These are phyloP conservation scores for Carnegiea gigantea DNA, from an alignment of 179 eudicot genomes.

Conservation along the genomic window DNA sequence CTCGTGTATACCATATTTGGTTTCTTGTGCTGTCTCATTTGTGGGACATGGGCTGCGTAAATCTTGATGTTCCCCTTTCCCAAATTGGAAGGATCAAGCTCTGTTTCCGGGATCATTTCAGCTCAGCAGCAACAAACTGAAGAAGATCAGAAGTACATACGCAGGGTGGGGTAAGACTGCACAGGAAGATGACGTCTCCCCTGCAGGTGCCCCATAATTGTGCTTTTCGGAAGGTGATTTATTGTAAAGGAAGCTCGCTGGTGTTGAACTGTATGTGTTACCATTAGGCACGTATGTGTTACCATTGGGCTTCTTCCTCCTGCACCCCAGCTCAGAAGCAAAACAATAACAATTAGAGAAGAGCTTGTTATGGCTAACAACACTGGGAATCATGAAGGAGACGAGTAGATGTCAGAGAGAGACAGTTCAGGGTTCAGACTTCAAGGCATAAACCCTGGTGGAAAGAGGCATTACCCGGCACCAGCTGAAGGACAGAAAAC, in stretches of 20 bases:
- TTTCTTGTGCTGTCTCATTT: slow-evolving; percentile 9
- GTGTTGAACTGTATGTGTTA: slow-evolving; percentile 21
- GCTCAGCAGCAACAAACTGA: slow-evolving; percentile 24
- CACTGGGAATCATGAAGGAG: too few species aligned
- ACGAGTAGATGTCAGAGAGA: too few species aligned
- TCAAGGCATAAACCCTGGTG: background rate
- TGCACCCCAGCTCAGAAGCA: slow-evolving; percentile 17
- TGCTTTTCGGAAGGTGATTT: slow-evolving; percentile 23
- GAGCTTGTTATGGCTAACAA: background rate
- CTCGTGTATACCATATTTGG: background rate
- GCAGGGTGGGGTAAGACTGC: slow-evolving; percentile 16
- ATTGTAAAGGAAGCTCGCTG: slow-evolving; percentile 12
- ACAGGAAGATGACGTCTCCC: slow-evolving; percentile 27
- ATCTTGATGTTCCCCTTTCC: slow-evolving; percentile 1
- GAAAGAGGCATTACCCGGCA: slow-evolving; percentile 16
- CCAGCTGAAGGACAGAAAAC: slow-evolving; percentile 59
- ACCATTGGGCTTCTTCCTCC: slow-evolving; percentile 25
- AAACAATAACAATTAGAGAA: slow-evolving; percentile 9
- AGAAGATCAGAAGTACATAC: slow-evolving; percentile 11
- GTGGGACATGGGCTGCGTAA: slow-evolving; percentile 4
- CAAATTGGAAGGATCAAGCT: slow-evolving; percentile 8
- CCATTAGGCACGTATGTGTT: slow-evolving; percentile 13
- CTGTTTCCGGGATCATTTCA: slow-evolving; percentile 10
- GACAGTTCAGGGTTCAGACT: too few species aligned
- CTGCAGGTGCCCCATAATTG: slow-evolving; percentile 24